phyloP scores from a whole-genome alignment of 768 basidiomycete species.

The Flagelloscypha sp. region DNA sequence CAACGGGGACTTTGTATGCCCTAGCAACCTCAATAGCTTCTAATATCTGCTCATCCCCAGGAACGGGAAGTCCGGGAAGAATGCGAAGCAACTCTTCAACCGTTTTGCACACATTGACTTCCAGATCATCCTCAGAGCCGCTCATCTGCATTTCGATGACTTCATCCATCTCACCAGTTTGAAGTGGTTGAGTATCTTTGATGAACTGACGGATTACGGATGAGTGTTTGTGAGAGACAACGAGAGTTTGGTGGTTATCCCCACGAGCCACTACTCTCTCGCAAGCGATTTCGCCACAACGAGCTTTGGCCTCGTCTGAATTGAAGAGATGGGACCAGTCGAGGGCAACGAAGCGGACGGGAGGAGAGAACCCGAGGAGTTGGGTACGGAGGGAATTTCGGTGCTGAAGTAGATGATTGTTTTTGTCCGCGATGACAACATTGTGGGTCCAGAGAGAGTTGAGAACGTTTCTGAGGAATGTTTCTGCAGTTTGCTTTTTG shows the following conservation, averaged over 20 bases:
- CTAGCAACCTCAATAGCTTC: conserved; percentile 44
- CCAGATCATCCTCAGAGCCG: no score
- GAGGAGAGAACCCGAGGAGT: conserved; percentile 32
- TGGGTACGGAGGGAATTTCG: conserved; percentile 59
- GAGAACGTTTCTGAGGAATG: conserved; percentile 67
- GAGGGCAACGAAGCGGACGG: conserved; percentile 72
- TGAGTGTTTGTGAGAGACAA: conserved; percentile 63
- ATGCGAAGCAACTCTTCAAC: conserved; percentile 52
- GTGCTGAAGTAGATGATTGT: conserved; percentile 83
- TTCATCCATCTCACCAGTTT: conserved; percentile 53
- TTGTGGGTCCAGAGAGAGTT: conserved; percentile 51
- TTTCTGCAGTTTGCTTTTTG: conserved; percentile 65
- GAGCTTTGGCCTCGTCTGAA: no score
- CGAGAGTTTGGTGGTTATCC: conserved; percentile 77
- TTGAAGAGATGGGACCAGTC: no score
- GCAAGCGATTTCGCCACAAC: conserved; percentile 72
- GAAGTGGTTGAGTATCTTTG: conserved; percentile 49
- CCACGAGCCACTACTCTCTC: conserved; percentile 72
- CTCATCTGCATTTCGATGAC: conserved; percentile 60
- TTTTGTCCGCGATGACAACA: conserved; percentile 91
- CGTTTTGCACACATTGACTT: conserved; percentile 48
- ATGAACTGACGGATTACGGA: conserved; percentile 80
- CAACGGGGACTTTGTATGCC: conserved; percentile 35
- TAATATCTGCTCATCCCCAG: conserved; percentile 46
- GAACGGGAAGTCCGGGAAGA: conserved; percentile 45